Percentiles rank a stretch among this genome's conserved stretches.
Evolutionary conservation across 1,139 yeast species (phyloP).

Genomic region (Saccharomyces hybrid): DNA sequence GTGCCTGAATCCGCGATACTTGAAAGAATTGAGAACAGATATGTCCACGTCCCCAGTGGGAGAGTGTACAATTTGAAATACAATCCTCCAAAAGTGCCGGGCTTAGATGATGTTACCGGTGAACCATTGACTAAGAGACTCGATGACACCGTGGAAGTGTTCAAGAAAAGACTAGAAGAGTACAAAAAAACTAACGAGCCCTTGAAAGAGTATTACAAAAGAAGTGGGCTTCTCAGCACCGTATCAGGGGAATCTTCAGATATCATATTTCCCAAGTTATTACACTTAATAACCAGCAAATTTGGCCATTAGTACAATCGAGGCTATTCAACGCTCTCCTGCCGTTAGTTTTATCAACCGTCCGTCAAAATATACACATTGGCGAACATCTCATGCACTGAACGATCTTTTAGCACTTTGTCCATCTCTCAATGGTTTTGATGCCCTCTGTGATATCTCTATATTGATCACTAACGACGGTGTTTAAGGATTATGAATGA

Average conservation of each 20-base stretch:
- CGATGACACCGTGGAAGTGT: constrained; percentile 71
- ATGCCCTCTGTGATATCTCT: neutral
- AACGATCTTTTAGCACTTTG: neutral
- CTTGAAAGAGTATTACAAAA: constrained; percentile 51
- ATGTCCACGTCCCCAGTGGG: constrained; percentile 80
- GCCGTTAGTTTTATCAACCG: neutral
- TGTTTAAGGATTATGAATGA: neutral
- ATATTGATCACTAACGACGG: neutral
- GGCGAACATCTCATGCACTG: neutral
- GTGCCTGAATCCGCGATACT: constrained; percentile 77
- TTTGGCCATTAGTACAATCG: neutral
- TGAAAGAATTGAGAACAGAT: constrained; percentile 75
- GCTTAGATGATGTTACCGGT: constrained; percentile 81
- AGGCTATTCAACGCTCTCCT: neutral
- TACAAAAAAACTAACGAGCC: constrained; percentile 58
- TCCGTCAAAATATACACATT: neutral
- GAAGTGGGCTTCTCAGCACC: constrained; percentile 45
- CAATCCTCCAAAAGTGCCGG: constrained; percentile 80
- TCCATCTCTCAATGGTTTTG: neutral
- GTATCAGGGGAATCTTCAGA: constrained; percentile 79
- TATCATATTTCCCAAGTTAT: constrained; percentile 67
- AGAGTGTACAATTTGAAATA: constrained; percentile 78
- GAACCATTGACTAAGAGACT: constrained; percentile 71
- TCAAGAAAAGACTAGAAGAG: constrained; percentile 56
- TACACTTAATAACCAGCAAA: constrained; percentile 24